Conservation (phyloP, 148 eudicot species). For the Polygonum maritimum region DNA sequence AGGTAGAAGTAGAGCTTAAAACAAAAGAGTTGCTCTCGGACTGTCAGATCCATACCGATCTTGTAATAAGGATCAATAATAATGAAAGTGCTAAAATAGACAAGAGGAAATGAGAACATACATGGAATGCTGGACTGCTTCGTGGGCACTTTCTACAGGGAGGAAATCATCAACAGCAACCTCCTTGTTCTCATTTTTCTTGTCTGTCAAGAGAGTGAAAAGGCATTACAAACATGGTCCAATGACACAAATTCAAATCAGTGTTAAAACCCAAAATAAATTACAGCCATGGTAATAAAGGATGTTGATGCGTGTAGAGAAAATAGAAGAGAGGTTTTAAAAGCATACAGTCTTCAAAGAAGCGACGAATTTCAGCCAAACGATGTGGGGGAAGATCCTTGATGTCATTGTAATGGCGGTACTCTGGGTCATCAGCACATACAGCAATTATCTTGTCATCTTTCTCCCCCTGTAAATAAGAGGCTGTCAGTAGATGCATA, state of each 20-base stretch:
- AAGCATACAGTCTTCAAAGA: conserved; percentile 67
- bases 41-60: not conserved
- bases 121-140: conserved; percentile 50
- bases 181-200: conserved; percentile 63
- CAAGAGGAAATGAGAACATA: conserved; percentile 18
- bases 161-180: conserved; percentile 53
- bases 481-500: not conserved
- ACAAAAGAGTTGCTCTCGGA: not conserved
- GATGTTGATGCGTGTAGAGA: not conserved
- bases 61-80: not conserved
- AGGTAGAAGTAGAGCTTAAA: not conserved
- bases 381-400: conserved; percentile 84
- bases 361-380: conserved; percentile 80
- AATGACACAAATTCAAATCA: not conserved
- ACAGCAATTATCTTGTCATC: conserved; percentile 86
- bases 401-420: conserved; percentile 56
- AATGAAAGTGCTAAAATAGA: not conserved
- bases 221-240: not conserved
- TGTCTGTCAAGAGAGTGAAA: conserved; percentile 22
- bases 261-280: not conserved
- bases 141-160: conserved; percentile 36
- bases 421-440: conserved; percentile 87
- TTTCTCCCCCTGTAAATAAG: conserved; percentile 52
- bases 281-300: not conserved
- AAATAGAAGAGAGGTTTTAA: not conserved